Evolutionary conservation across 805 yeast species (phyloP), one percentile per base, ranked within the genome.

Genomic region (Brettanomyces anomalus): DNA sequence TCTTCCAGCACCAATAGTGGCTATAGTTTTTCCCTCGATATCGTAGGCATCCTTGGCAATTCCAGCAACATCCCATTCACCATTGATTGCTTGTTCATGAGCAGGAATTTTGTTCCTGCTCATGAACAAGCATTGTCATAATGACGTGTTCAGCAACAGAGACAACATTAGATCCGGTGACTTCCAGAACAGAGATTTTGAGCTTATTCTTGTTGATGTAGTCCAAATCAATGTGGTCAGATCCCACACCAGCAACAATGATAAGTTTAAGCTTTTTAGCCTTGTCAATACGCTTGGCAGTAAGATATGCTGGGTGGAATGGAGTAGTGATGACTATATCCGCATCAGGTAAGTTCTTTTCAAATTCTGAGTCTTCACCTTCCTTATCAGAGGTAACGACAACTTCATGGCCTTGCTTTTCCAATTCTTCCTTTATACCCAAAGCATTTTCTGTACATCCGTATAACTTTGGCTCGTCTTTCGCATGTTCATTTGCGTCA

Each of bases 1-100:
- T 26, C 95, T 93, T 31, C 96, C 96, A 75, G 86, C 71, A 14
- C 96, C 96, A 41, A 84, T 66, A 43, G 87, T 79, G 39, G 96
- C 96, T 24, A 87, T 80, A 16, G 70, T 70, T 56, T 81, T 81
- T n/a, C 85, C 86, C 47, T 70, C 77, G 19, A 93, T 89, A 53
- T 81, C 88, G 76, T 60, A 5, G 77, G 71, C 0, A 79, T 72
- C 3, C 81, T 82, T 5, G 67, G 76, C 46, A 64, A 58, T 45
- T 66, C 65, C 33, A 41, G 36, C 5, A 57, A 47, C 19, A 73
- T 71, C 81, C 90, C 94, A 86, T 43, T 76, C 66, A 24, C 88
- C 89, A 32, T 64, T 60, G 33, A 72, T 53, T 49, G 84, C 56
- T 40, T 67, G 64, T 37, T 71, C 63, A 50, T 76, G 76, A 18